Evolutionary conservation across 495 filamentous ascomycete genomes (phyloP).

Genomic region (Aspergillus leporis): DNA sequence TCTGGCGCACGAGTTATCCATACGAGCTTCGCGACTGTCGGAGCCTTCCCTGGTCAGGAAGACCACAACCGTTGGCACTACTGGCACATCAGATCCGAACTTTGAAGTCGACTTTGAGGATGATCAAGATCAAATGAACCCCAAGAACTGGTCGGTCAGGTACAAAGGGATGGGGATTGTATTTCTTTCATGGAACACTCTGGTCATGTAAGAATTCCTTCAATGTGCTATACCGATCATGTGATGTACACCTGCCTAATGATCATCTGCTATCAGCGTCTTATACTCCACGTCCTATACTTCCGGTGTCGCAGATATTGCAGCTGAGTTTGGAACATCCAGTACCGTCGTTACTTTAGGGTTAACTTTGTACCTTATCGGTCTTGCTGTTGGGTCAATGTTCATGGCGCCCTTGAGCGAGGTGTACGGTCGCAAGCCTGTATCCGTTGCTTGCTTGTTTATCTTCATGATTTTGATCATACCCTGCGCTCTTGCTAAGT

Average conservation of each 20-base stretch:
- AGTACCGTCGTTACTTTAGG: constrained; percentile 67
- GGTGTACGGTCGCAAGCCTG: constrained; percentile 69
- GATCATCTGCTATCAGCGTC: constrained; percentile 44
- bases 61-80: constrained; percentile 57
- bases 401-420: constrained; percentile 75
- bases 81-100: constrained; percentile 59
- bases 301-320: constrained; percentile 21
- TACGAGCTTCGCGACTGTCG: constrained; percentile 24
- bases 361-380: constrained; percentile 67
- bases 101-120: constrained; percentile 76
- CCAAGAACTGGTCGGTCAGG: constrained; percentile 70
- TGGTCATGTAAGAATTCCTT: constrained; percentile 55
- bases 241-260: not conserved
- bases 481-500: constrained; percentile 67
- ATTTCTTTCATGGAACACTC: constrained; percentile 70
- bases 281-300: constrained; percentile 73
- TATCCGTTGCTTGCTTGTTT: constrained; percentile 63
- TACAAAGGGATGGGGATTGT: constrained; percentile 65
- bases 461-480: constrained; percentile 68
- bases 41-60: constrained; percentile 33
- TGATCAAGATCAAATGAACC: constrained; percentile 65
- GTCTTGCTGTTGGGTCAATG: constrained; percentile 69
- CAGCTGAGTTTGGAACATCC: constrained; percentile 59
- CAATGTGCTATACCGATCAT: not conserved
- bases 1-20: constrained; percentile 31